Base-by-base conservation (phyloP, 352 stramenopile species). In the Blastocystis sp. region DNA sequence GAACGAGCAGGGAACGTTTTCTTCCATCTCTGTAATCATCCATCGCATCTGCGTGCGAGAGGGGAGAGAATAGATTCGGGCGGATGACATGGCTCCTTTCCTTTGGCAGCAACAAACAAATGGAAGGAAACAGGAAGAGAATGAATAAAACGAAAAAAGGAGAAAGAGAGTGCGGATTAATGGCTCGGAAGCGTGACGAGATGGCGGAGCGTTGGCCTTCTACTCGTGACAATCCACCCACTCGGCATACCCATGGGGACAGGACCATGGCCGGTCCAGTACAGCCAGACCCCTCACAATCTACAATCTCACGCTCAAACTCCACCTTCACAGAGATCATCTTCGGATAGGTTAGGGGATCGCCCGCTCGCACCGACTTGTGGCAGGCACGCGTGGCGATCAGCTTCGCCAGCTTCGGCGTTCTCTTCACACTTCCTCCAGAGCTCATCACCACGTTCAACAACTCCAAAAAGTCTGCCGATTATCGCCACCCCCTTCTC, bases 231-330 rank as follows among this genome's bases (percentile, higher is more conserved):
- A 28, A 17, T 42, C 38, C 54, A 68, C 14, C 52, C 21, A 19
- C 28, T 24, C 45, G 0, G 17, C 90, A 57, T 91, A 94, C 92
- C 92, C 92, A 61, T 94, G 92, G 3, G 92, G 92, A 91, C 92
- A 94, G 87, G 94, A 94, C 92, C 92, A 94, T 10, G 92, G 92
- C 45, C 94, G 92, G 48, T 94, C 91, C 9, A 94, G 87, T 7
- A 89, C 89, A 1, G 92, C 91, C 0, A 94, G 89, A 76, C 93
- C 92, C 21, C 90, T 89, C 69, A 94, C 92, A 71, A 94, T 94
- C 91, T 93, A 76, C 11, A 28, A n/a, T 21, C 28, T 87, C 40
- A 19, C 43, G 24, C 64, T 28, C 52, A 11, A 70, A 28, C 45
- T 34, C 17, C 84, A 48, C 28, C 42, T 54, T 61, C 61, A 94